Percentiles rank a stretch among this genome's conserved stretches.
These are phyloP conservation scores for Lepiota brunneoincarnata DNA, from an alignment of 768 basidiomycete species.

Conservation along the genomic window DNA sequence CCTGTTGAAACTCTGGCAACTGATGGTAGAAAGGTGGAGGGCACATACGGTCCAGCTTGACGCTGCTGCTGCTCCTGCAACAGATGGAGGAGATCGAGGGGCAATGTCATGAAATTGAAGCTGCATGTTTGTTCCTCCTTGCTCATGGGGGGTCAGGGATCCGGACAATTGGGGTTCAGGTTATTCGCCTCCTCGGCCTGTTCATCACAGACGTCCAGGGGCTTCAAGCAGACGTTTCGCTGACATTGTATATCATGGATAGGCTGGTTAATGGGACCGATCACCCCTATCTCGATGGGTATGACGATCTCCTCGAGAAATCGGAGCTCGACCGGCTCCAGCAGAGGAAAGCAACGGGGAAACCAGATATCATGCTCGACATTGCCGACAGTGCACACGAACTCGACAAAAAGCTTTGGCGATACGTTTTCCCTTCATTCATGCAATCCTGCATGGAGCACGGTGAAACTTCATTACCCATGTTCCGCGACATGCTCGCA, in stretches of 20 bases:
- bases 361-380: constrained; percentile 55
- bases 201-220: constrained; percentile 42
- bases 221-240: constrained; percentile 26
- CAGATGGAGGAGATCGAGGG: constrained; percentile 40
- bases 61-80: constrained; percentile 35
- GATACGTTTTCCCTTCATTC: constrained; percentile 65
- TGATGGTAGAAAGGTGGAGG: constrained; percentile 70
- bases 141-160: constrained; percentile 41
- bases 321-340: constrained; percentile 58
- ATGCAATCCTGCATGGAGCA: constrained; percentile 55
- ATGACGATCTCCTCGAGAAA: constrained; percentile 64
- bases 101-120: constrained; percentile 62
- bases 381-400: constrained; percentile 71
- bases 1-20: constrained; percentile 71
- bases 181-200: constrained; percentile 55
- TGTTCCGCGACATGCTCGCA: constrained; percentile 64
- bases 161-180: constrained; percentile 47
- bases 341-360: constrained; percentile 61
- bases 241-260: constrained; percentile 29
- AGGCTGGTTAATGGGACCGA: constrained; percentile 54
- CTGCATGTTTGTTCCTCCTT: constrained; percentile 73
- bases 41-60: constrained; percentile 40
- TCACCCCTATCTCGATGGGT: constrained; percentile 52
- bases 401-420: constrained; percentile 72
- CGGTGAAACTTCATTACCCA: constrained; percentile 38